Conservation (phyloP, 768 basidiomycete species). For the Dentipellis fragilis region DNA sequence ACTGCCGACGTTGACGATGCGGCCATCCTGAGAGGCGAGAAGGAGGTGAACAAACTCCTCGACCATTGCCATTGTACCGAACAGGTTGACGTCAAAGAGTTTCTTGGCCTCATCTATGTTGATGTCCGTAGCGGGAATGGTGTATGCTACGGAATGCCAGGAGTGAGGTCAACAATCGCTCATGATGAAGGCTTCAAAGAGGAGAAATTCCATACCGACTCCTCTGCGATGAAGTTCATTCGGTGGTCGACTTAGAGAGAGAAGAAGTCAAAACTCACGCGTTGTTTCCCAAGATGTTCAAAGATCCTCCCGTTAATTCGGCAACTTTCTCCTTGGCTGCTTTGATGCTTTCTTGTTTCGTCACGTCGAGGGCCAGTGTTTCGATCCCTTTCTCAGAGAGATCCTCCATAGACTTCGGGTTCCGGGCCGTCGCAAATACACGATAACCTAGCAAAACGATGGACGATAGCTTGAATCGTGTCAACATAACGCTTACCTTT, state of each 20-base stretch:
- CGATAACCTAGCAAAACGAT: conserved; percentile 11
- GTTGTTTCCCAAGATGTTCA: conserved; percentile 23
- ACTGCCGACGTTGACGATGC: conserved; percentile 23
- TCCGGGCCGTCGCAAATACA: conserved; percentile 21
- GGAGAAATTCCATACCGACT: no score
- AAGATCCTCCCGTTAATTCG: conserved; percentile 16
- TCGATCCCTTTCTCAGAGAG: conserved; percentile 13
- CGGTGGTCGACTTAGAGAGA: neutral
- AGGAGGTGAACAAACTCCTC: conserved; percentile 23
- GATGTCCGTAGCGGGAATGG: conserved; percentile 18
- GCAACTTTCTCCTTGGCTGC: conserved; percentile 9
- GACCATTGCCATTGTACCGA: conserved; percentile 23
- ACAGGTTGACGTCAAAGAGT: conserved; percentile 24
- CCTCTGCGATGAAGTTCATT: no score
- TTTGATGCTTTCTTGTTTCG: conserved; percentile 8
- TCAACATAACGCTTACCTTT: neutral
- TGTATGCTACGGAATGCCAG: conserved; percentile 3
- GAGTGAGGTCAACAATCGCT: no score
- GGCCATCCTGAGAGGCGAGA: conserved; percentile 17
- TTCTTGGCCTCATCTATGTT: conserved; percentile 14
- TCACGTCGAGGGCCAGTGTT: conserved; percentile 21
- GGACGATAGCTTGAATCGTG: no score
- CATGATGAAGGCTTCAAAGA: no score
- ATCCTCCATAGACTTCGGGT: conserved; percentile 13
- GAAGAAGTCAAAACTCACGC: conserved; percentile 13